Percentiles rank a stretch among this genome's conserved stretches.
These are phyloP conservation scores for Nakazawaea wyomingensis DNA, from an alignment of 805 yeast genomes.

Conservation along the genomic window DNA sequence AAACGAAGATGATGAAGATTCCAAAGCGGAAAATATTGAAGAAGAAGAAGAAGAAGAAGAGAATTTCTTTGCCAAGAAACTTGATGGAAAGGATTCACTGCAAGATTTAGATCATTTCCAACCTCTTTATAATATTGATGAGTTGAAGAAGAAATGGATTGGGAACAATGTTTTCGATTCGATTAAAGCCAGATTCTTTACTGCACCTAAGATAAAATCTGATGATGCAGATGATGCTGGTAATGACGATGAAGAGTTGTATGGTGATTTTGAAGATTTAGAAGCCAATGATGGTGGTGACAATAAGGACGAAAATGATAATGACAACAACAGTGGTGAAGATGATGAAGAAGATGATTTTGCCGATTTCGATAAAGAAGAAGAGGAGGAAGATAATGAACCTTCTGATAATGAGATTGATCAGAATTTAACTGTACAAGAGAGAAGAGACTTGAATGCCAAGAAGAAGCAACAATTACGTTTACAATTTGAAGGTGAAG, in stretches of 20 bases:
- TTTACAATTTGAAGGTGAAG: constrained; percentile 85
- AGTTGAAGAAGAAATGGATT: constrained; percentile 40
- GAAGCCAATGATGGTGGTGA: constrained; percentile 30
- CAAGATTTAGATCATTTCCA: constrained; percentile 33
- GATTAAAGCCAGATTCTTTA: constrained; percentile 44
- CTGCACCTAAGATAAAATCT: constrained; percentile 43
- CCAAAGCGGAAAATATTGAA: constrained; percentile 30
- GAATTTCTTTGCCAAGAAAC: constrained; percentile 52
- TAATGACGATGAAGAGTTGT: constrained; percentile 23
- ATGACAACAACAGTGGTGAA: constrained; percentile 23
- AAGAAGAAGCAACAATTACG: constrained; percentile 84
- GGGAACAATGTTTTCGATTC: constrained; percentile 30
- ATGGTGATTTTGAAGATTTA: constrained; percentile 37
- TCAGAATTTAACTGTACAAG: constrained; percentile 52
- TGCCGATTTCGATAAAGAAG: constrained; percentile 52
- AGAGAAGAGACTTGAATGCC: constrained; percentile 77
- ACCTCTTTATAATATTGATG: constrained; percentile 32
- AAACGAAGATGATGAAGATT: constrained; percentile 41
- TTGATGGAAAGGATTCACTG: constrained; percentile 22
- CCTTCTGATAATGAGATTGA: constrained; percentile 36
- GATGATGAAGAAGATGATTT: constrained; percentile 39
- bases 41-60: constrained; percentile 42
- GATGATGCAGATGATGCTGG: constrained; percentile 23
- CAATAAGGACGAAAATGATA: constrained; percentile 24
- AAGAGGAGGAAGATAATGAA: constrained; percentile 33